Base-by-base conservation (phyloP, 257 asterid species). In the Petrea volubilis region DNA sequence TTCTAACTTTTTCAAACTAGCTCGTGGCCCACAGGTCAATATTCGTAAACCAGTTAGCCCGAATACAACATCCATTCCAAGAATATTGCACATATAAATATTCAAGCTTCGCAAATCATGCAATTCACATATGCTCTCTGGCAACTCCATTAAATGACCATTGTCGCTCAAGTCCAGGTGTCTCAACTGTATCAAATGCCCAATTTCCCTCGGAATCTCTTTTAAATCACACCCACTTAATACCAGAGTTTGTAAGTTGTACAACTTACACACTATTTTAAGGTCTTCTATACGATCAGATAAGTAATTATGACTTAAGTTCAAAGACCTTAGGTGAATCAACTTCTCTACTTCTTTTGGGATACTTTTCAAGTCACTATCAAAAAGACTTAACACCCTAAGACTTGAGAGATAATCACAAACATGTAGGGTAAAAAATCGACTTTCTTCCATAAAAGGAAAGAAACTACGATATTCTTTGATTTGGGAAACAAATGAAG, bases 271-370 rank as follows among this genome's bases (percentile, higher is more conserved):
- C 10, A 73, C 53, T 50, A 49, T 10, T 56, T 64, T 12, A n/a
- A n/a, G n/a, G 28, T 17, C 8, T 2, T 1, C 33, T 11, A 27
- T 12, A 33, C 7, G 38, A n/a, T n/a, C 25, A 61, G 50, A 0
- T 20, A 14, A 1, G n/a, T n/a, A n/a, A n/a, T n/a, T 65, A 4
- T 43, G 6, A 27, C 41, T 10, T 41, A 78, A 49, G 67, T 78
- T 51, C 27, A 78, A 36, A 53, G 2, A 68, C 63, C 77, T 73
- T 33, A 74, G 46, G 70, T 73, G 82, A 63, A 73, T 41, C 68
- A 78, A 60, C 0, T 67, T 68, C 27, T 55, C 31, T 11, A 78
- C 51, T 24, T 58, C 64, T 27, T 27, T 31, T 8, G 80, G 80
- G 46, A 74, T 56, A 38, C 57, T 15, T 38, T 34, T 21, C 64